Evolutionary conservation across 352 stramenopile genomes (phyloP).

Genomic region (Globisporangium acanthophoron): DNA sequence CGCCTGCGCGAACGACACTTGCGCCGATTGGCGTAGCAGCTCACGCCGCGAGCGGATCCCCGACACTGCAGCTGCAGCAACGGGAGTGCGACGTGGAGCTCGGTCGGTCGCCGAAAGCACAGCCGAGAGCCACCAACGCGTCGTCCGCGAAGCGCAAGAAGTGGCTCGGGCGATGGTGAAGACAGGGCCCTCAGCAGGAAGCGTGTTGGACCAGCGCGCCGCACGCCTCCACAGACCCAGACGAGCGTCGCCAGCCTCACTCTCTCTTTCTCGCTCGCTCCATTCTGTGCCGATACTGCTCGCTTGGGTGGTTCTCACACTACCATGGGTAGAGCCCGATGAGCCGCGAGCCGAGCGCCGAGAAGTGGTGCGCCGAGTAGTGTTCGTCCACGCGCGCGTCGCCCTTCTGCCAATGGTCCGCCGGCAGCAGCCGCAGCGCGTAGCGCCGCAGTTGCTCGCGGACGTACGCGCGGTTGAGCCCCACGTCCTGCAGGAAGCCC

Average conservation of each 20-base stretch:
- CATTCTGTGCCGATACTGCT: not conserved
- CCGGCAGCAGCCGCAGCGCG: slow-evolving; percentile 45
- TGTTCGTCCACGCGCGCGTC: slow-evolving; percentile 49
- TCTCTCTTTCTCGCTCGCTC: too few relatives aligned
- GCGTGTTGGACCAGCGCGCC: too few relatives aligned
- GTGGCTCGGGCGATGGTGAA: not conserved
- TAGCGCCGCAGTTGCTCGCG: slow-evolving; percentile 74
- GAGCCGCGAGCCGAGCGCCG: slow-evolving; percentile 47
- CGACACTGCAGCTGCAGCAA: not conserved
- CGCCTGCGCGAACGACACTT: not conserved
- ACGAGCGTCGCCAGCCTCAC: not conserved
- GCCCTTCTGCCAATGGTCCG: slow-evolving; percentile 76
- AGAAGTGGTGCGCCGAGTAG: slow-evolving; percentile 66
- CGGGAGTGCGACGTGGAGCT: slow-evolving; percentile 12
- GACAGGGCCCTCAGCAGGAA: not conserved
- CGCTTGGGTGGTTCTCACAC: too few relatives aligned
- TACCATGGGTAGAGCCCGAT: slow-evolving; percentile 64
- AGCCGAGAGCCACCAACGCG: not conserved
- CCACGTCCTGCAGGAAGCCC: slow-evolving; percentile 68
- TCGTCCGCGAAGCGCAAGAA: not conserved
- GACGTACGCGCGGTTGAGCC: slow-evolving; percentile 68
- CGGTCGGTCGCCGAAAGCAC: not conserved
- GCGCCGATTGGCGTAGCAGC: slow-evolving; percentile 1
- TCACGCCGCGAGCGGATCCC: not conserved
- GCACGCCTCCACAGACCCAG: too few relatives aligned